phyloP scores from a whole-genome alignment of 352 stramenopile species.

The Pythium angustatum region DNA sequence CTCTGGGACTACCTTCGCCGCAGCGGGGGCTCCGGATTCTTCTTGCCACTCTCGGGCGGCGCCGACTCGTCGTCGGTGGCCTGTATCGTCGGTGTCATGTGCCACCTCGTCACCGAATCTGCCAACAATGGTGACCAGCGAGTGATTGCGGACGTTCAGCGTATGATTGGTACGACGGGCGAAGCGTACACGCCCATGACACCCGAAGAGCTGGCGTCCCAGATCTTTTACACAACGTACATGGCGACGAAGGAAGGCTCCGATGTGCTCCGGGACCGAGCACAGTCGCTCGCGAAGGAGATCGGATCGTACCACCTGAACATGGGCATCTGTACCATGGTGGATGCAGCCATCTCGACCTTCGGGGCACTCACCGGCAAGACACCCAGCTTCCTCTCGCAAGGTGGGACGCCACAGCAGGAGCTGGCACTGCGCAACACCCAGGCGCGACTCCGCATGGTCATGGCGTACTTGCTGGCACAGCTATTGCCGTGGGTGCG shows the following conservation, averaged over 20 bases:
- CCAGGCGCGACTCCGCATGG: conserved; percentile 97
- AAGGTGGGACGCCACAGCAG: conserved; percentile 91
- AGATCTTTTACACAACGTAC: conserved; percentile 96
- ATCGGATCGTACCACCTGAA: conserved; percentile 96
- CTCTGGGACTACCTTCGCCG: conserved; percentile 98
- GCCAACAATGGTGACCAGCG: conserved; percentile 72
- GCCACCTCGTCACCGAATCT: conserved; percentile 90
- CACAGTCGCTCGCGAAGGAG: conserved; percentile 84
- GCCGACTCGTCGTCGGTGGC: conserved; percentile 96
- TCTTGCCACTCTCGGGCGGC: conserved; percentile 97
- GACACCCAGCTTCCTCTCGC: conserved; percentile 86
- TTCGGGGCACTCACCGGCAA: conserved; percentile 85
- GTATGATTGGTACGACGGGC: conserved; percentile 65
- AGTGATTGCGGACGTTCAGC: conserved; percentile 87
- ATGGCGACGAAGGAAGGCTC: conserved; percentile 98
- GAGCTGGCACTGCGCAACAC: conserved; percentile 99
- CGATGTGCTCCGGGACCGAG: conserved; percentile 86
- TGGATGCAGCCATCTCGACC: conserved; percentile 83
- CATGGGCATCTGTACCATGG: conserved; percentile 96
- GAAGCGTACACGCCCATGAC: conserved; percentile 60
- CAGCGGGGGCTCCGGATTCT: conserved; percentile 87
- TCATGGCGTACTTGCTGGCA: conserved; percentile 97
- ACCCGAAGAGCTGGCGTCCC: conserved; percentile 89
- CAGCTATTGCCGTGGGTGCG: conserved; percentile 98
- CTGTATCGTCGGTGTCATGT: conserved; percentile 98